Evolutionary conservation across 1,284 basidiomycete genomes (phyloP), one percentile per base, ranked within the genome.

Genomic region (Mixia osmundae): DNA sequence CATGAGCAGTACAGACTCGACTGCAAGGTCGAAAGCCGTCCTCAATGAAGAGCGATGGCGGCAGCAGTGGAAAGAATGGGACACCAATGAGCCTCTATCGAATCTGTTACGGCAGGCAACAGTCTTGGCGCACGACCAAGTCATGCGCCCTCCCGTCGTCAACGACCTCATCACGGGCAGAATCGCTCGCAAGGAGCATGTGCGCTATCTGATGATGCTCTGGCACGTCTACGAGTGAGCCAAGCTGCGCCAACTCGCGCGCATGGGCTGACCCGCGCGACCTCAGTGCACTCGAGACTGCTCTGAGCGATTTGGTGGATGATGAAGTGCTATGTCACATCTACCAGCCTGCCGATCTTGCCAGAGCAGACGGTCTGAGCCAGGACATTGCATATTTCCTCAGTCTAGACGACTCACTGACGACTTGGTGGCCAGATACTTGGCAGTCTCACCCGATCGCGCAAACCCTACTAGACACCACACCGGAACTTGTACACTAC

Each of bases 181-280:
- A 21, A 35, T 38, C 14, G 38, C 41, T n/a, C 38, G 35, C 22
- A 15, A 34, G 5, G 30, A 30, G 9, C 41, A 43, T 21, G 55
- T 71, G 14, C 63, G 66, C 31, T 76, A 69, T 57, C 61, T 76
- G 26, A 69, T 73, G 60, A 69, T 76, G 60, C 63, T 80, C 7
- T 77, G 71, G 67, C 66, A 75, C 46, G 60, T 80, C 15, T 82
- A 80, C 57, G 60, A 69, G 75, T 79, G 48, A 59, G 71, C 64
- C 19, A 14, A 33, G 23, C 10, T 32, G 28, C 38, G 31, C 26
- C 37, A 33, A 27, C 37, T 21, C 25, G 31, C 25, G 23, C 21
- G 10, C 27, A 36, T 26, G 15, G 15, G 19, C 10, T 12, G 29
- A 14, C 36, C 31, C 18, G 35, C 24, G 41, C 39, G 23, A 39